Conservation (phyloP, 768 basidiomycete genomes). For the Calocybe indica region DNA sequence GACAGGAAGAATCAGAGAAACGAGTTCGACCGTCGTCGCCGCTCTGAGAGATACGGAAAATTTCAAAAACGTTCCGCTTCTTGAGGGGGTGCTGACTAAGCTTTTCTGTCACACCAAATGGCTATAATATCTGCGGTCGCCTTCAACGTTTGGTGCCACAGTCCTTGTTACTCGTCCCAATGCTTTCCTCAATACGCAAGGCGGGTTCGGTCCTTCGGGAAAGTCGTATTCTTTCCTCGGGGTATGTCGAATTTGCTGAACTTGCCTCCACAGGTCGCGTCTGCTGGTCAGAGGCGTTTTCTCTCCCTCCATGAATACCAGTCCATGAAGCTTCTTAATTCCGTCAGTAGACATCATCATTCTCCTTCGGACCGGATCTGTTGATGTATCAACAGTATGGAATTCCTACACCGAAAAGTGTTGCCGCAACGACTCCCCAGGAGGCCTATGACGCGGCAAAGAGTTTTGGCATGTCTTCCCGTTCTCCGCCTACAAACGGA, state of each 20-base stretch:
- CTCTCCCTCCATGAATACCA: conserved; percentile 99
- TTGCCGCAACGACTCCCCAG: conserved; percentile 79
- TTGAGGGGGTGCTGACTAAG: conserved; percentile 38
- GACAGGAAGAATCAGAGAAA: conserved; percentile 51
- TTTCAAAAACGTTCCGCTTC: conserved; percentile 4
- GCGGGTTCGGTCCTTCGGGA: conserved; percentile 62
- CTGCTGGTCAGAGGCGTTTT: conserved; percentile 82
- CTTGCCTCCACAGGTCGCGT: conserved; percentile 41
- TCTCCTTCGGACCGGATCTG: not conserved
- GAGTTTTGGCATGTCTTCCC: conserved; percentile 61
- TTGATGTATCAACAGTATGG: conserved; percentile 62
- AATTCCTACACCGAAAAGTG: conserved; percentile 89
- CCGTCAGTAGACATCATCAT: conserved; percentile 42
- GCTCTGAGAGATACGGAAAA: conserved; percentile 39
- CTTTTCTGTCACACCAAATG: conserved; percentile 1
- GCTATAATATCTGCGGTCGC: conserved; percentile 8
- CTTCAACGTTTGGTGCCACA: conserved; percentile 14
- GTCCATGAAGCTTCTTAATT: conserved; percentile 90
- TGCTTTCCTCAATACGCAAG: conserved; percentile 67
- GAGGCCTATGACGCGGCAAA: conserved; percentile 89
- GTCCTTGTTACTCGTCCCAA: conserved; percentile 25
- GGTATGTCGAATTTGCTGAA: conserved; percentile 5
- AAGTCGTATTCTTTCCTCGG: conserved; percentile 15
- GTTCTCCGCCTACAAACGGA: not conserved
- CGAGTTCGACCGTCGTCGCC: conserved; percentile 72